Evolutionary conservation across 495 filamentous ascomycete genomes (phyloP).

Genomic region (Aspergillus ostianus): DNA sequence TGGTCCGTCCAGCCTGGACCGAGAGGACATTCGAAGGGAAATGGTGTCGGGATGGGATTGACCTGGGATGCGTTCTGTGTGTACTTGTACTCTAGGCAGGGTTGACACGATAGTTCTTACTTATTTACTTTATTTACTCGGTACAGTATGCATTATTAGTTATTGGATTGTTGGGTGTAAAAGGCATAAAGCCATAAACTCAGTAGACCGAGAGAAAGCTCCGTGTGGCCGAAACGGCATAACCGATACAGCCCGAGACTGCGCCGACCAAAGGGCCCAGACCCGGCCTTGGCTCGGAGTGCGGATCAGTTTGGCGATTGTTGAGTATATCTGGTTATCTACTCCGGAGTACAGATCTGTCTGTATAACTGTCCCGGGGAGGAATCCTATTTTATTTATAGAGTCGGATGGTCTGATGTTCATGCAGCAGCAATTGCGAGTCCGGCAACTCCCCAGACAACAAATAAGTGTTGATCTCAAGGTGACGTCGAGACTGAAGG

Average conservation of each 20-base stretch:
- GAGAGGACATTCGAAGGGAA: background rate
- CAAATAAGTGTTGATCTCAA: background rate
- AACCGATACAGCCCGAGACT: conserved; percentile 39
- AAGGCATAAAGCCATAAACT: too few species aligned
- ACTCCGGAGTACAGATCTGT: too few species aligned
- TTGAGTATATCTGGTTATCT: too few species aligned
- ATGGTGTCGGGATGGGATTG: background rate
- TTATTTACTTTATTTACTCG: too few species aligned
- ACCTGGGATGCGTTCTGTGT: background rate
- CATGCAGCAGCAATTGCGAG: background rate
- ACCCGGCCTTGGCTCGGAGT: conserved; percentile 19
- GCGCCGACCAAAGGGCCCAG: conserved; percentile 16
- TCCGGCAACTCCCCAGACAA: too few species aligned
- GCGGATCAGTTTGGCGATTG: too few species aligned
- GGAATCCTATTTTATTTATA: too few species aligned
- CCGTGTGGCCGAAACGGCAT: conserved; percentile 39
- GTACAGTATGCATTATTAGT: too few species aligned
- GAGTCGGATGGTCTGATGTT: background rate
- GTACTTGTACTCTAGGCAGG: background rate
- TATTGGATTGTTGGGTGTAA: too few species aligned
- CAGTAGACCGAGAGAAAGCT: conserved; percentile 15
- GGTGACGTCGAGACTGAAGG: conserved; percentile 1
- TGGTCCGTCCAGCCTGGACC: too few species aligned
- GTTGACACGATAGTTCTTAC: background rate
- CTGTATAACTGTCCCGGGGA: too few species aligned